Percentiles rank a stretch among this genome's conserved stretches.
phyloP scores from a whole-genome alignment of 306 rosid species.

The Glycine tomentella region DNA sequence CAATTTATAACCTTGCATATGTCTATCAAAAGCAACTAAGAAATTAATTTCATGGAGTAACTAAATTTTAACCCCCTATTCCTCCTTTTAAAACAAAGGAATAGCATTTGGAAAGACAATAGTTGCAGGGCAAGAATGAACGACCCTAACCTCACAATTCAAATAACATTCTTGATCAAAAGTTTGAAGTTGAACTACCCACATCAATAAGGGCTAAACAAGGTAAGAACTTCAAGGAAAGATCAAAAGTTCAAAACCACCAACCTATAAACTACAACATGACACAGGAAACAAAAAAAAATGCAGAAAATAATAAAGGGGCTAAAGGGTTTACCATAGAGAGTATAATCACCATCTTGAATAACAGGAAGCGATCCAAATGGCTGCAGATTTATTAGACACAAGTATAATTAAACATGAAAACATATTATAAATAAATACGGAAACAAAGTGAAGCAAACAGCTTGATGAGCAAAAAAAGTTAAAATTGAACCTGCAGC shows the following conservation, averaged over 20 bases:
- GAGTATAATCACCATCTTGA: conserved; percentile 64
- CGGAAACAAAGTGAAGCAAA: neutral
- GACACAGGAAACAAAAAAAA: neutral
- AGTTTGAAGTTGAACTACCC: neutral
- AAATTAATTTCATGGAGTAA: neutral
- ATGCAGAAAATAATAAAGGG: conserved; percentile 10
- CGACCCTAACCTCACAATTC: neutral
- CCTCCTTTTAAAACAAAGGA: neutral
- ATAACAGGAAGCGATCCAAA: conserved; percentile 64
- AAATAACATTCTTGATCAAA: neutral
- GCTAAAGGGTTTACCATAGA: conserved; percentile 48
- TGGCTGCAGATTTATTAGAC: conserved; percentile 48
- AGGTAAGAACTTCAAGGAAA: neutral
- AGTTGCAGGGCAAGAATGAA: neutral
- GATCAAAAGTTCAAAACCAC: neutral
- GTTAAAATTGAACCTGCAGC: conserved; percentile 52
- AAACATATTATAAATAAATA: neutral
- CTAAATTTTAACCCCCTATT: neutral
- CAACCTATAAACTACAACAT: neutral
- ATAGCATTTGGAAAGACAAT: too few relatives aligned
- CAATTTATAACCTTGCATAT: too few relatives aligned
- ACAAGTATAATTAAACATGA: neutral
- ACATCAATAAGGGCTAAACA: neutral
- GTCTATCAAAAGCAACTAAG: too few relatives aligned
- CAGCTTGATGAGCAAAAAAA: neutral